Base-by-base conservation (phyloP, 2,329 filamentous ascomycete species). In the Ceratocystis cubensis region DNA sequence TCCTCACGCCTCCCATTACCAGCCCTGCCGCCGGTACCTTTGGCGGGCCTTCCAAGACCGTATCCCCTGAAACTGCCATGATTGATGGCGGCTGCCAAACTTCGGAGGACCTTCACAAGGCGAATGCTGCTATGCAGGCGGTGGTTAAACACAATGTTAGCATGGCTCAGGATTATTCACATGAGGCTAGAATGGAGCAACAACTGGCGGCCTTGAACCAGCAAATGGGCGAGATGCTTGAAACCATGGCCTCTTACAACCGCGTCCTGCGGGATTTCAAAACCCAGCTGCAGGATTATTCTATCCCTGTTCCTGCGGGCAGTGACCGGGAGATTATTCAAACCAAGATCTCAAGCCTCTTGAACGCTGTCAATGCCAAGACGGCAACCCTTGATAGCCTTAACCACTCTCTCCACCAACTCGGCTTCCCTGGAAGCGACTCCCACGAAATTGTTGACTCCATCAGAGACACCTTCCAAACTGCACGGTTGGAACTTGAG, bases 401-500 rank as follows among this genome's bases (percentile, higher is more conserved):
- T 0, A 77, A 76, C 53, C 69, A 73, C 0, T 77, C 78, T 5
- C 78, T 86, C 41, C 71, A 71, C 7, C 71, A 72, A 0, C 77
- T 86, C 0, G 83, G 82, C 5, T 86, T 86, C 69, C 71, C 75
- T 0, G 79, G 80, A 0, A 69, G 70, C 5, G 79, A 82, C 68
- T 77, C 79, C 0, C 66, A 74, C n/a, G 78, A 80, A n/a, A 78
- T 82, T 66, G 71, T 86, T 6, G 69, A 75, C 1, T 76, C 79
- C 0, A 76, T 87, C 13, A 72, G 77, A 0, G 69, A 75, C 1
- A 77, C 79, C 1, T 82, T 87, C 74, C 81, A 83, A 22, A 73
- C 79, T 1, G 84, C 83, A 1, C 79, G 84, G 1, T 74, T 86
- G 0, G 83, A 86, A 70, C 78, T 86, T 1, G 84, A 86, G 72